These are phyloP conservation scores for Halenospora varia DNA, from an alignment of 495 filamentous ascomycete genomes.

Conservation along the genomic window DNA sequence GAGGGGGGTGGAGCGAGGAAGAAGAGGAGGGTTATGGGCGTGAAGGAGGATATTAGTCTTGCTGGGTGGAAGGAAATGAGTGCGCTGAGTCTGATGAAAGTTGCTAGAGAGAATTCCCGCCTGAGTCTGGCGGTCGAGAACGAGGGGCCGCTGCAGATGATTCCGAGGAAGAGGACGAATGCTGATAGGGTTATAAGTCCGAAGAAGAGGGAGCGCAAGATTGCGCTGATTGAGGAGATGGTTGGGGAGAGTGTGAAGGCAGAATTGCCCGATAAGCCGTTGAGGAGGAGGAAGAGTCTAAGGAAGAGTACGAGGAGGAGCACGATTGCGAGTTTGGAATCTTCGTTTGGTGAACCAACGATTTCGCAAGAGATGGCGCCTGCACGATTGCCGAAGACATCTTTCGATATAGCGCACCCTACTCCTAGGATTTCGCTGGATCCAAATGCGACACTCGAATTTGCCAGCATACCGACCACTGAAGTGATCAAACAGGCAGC, in stretches of 20 bases:
- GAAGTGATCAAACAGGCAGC: too few species aligned
- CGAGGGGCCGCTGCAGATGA: conserved; percentile 8
- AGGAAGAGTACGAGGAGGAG: conserved; percentile 4
- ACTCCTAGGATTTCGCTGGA: too few species aligned
- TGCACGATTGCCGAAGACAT: too few species aligned
- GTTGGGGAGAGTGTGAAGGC: too few species aligned
- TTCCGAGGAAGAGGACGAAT: conserved; percentile 26
- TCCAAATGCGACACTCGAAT: too few species aligned
- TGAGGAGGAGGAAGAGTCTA: conserved; percentile 12
- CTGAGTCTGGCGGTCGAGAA: neutral
- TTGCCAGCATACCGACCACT: too few species aligned
- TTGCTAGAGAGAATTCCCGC: neutral
- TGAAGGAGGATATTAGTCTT: conserved; percentile 22
- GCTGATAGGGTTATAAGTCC: conserved; percentile 24
- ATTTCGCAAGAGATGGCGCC: too few species aligned
- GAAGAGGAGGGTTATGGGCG: conserved; percentile 10
- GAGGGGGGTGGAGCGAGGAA: conserved; percentile 24
- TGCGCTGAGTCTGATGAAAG: neutral
- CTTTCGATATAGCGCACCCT: too few species aligned
- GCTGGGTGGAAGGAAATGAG: conserved; percentile 14
- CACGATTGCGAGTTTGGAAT: too few species aligned
- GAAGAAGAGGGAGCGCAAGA: conserved; percentile 17
- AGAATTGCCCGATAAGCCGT: neutral
- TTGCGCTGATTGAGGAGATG: neutral
- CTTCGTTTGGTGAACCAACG: too few species aligned